Percentiles rank a stretch among this genome's conserved stretches.
phyloP scores from a whole-genome alignment of 257 asterid species.

The Cynanchum wilfordii region DNA sequence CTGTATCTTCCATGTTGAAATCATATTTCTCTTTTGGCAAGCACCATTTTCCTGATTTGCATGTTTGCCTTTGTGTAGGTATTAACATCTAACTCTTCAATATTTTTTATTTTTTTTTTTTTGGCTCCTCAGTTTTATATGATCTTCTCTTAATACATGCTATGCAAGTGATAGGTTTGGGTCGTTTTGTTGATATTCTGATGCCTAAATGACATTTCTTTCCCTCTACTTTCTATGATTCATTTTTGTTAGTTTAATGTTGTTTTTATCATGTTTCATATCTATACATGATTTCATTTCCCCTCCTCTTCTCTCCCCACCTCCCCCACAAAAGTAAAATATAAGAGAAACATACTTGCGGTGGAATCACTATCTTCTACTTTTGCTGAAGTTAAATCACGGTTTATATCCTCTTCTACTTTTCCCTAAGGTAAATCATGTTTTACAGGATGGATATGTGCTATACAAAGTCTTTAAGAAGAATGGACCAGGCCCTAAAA shows the following conservation, averaged over 20 bases:
- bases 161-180: background rate
- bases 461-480: conserved; percentile 75
- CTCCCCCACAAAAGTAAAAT: too few species aligned
- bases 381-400: too few species aligned
- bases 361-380: too few species aligned
- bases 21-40: background rate
- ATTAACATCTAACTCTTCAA: background rate
- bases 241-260: background rate
- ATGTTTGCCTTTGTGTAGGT: background rate
- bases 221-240: background rate
- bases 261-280: background rate
- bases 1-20: background rate
- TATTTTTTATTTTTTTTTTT: too few species aligned
- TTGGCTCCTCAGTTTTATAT: background rate
- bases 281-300: background rate
- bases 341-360: background rate
- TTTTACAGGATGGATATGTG: conserved; percentile 61
- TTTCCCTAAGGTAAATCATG: background rate
- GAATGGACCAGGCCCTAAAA: conserved; percentile 77
- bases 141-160: background rate
- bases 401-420: background rate
- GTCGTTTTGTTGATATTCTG: background rate
- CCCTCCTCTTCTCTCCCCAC: background rate
- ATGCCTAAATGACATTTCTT: background rate
- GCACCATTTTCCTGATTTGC: background rate